These are phyloP conservation scores for Agrocybe pediades DNA, from an alignment of 768 basidiomycete genomes.

Conservation along the genomic window DNA sequence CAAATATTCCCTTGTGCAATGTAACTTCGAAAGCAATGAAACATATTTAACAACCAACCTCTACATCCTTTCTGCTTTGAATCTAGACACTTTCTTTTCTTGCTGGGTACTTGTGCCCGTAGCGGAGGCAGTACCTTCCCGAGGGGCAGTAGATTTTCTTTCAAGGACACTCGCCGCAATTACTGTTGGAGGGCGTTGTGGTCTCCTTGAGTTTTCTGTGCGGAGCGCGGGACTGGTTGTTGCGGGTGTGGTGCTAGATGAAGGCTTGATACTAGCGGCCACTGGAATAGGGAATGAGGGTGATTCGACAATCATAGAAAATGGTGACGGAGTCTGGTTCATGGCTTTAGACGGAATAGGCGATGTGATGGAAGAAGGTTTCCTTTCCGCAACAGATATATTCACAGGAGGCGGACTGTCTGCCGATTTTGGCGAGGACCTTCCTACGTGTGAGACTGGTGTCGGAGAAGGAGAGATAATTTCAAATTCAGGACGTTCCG, in stretches of 20 bases:
- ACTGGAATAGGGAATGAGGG: constrained; percentile 37
- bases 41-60: background rate
- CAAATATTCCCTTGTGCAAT: constrained; percentile 13
- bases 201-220: constrained; percentile 9
- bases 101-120: constrained; percentile 6
- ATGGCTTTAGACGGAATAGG: constrained; percentile 4
- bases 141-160: background rate
- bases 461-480: constrained; percentile 22
- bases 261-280: background rate
- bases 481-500: constrained; percentile 4
- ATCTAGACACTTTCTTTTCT: constrained; percentile 28
- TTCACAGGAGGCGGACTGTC: background rate
- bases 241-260: background rate
- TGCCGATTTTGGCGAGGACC: constrained; percentile 37
- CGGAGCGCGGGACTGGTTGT: background rate
- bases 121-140: background rate
- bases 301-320: constrained; percentile 38
- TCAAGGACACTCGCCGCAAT: constrained; percentile 11
- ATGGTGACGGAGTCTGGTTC: constrained; percentile 8
- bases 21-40: constrained; percentile 19
- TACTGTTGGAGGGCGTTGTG: constrained; percentile 21
- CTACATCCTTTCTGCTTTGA: constrained; percentile 27
- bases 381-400: constrained; percentile 5
- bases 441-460: constrained; percentile 25
- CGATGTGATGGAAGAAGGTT: constrained; percentile 6